A percentile compares a stretch with the other conserved stretches of the same genome.
Conservation (phyloP, 352 stramenopile species). For the Globisporangium paroecandrum region DNA sequence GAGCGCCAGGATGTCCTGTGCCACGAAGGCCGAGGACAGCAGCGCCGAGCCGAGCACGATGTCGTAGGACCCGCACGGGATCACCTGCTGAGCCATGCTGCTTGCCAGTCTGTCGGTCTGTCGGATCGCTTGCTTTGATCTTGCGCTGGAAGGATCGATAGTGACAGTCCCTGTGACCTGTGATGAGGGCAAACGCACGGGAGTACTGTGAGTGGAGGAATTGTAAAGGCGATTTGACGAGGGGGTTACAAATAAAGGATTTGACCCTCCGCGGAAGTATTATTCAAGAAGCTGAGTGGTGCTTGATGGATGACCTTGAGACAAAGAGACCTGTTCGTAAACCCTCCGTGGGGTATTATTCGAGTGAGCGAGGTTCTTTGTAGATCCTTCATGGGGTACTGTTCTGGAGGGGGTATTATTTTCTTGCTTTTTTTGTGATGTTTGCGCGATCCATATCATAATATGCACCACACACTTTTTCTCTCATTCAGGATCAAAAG, state of each 20-base stretch:
- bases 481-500: neutral
- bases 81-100: conserved; percentile 23
- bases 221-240: neutral
- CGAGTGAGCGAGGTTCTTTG: neutral
- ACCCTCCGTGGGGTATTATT: neutral
- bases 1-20: conserved; percentile 53
- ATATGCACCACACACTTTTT: neutral
- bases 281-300: neutral
- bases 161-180: neutral
- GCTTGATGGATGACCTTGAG: neutral
- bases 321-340: neutral
- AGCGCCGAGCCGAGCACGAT: conserved; percentile 72
- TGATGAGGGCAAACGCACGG: neutral
- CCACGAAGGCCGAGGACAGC: conserved; percentile 59
- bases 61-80: conserved; percentile 79
- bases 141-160: conserved; percentile 5
- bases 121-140: conserved; percentile 1
- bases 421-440: neutral
- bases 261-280: neutral
- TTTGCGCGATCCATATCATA: neutral
- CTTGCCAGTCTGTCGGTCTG: neutral
- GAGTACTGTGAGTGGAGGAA: neutral
- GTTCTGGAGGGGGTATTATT: neutral
- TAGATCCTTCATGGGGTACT: neutral
- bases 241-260: neutral